Conservation (phyloP, 345 rosid species). For the Citrus unshiu region DNA sequence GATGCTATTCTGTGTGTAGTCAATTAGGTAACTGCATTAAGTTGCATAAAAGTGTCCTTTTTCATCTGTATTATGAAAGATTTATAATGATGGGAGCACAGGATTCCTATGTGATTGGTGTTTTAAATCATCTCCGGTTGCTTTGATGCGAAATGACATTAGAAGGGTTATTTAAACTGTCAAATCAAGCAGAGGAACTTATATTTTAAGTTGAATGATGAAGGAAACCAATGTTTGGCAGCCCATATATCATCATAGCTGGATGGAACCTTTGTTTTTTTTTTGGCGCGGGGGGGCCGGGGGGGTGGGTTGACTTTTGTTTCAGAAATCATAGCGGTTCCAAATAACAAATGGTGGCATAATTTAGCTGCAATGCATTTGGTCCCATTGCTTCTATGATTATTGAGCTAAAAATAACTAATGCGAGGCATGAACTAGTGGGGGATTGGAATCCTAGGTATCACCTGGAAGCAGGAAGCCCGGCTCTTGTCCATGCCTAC, state of each 20-base stretch:
- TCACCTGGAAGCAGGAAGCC: not conserved
- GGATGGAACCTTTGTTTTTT: not conserved
- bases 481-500: not conserved
- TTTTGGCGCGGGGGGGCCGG: too few relatives aligned
- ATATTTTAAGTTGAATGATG: not conserved
- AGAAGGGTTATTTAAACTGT: not conserved
- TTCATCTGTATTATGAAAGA: not conserved
- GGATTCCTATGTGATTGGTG: not conserved
- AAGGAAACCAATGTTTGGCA: not conserved
- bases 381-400: not conserved
- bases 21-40: not conserved
- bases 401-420: not conserved
- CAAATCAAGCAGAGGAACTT: not conserved
- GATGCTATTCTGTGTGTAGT: not conserved
- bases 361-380: not conserved
- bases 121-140: not conserved
- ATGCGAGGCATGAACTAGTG: not conserved
- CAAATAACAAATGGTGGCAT: not conserved
- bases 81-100: not conserved
- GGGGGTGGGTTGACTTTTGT: too few relatives aligned
- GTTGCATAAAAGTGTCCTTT: not conserved
- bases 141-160: not conserved
- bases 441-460: conserved; percentile 4
- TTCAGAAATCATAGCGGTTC: not conserved
- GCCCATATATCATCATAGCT: not conserved